Percentiles rank a stretch among this genome's conserved stretches.
phyloP scores from a whole-genome alignment of 345 rosid genomes.

The Pugionium cornutum region DNA sequence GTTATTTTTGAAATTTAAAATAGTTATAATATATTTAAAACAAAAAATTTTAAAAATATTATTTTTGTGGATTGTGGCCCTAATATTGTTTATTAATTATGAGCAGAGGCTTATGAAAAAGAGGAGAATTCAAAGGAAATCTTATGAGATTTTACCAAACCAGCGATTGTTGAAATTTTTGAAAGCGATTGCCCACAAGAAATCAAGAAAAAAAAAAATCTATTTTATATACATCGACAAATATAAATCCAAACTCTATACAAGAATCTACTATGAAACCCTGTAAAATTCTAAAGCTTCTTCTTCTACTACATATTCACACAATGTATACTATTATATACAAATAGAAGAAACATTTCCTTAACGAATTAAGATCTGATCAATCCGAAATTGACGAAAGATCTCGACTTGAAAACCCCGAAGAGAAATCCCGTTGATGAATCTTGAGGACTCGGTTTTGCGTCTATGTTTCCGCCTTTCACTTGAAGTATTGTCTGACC shows the following conservation, averaged over 20 bases:
- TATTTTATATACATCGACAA: not conserved
- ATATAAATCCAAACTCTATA: not conserved
- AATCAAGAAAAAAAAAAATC: not conserved
- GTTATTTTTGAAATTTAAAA: no score
- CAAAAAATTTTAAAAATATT: no score
- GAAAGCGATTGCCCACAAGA: no score
- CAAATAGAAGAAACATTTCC: not conserved
- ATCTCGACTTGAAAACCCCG: conserved; percentile 52
- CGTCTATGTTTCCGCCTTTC: conserved; percentile 60
- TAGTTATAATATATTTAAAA: no score
- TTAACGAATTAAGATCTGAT: conserved; percentile 56
- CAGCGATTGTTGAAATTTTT: no score
- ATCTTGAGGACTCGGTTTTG: conserved; percentile 55
- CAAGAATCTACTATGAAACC: not conserved
- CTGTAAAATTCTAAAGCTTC: conserved; percentile 21
- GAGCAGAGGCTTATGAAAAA: no score
- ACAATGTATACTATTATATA: conserved; percentile 32
- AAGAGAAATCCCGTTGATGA: conserved; percentile 75
- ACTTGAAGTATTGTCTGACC: conserved; percentile 87
- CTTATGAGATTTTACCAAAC: not conserved
- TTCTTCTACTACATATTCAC: conserved; percentile 30
- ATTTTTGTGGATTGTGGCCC: no score
- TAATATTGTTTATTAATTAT: no score
- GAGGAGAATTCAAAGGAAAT: no score
- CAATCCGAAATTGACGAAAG: conserved; percentile 84